These are phyloP conservation scores for Chlorophyllum brunneum DNA, from an alignment of 768 basidiomycete species.

Conservation along the genomic window DNA sequence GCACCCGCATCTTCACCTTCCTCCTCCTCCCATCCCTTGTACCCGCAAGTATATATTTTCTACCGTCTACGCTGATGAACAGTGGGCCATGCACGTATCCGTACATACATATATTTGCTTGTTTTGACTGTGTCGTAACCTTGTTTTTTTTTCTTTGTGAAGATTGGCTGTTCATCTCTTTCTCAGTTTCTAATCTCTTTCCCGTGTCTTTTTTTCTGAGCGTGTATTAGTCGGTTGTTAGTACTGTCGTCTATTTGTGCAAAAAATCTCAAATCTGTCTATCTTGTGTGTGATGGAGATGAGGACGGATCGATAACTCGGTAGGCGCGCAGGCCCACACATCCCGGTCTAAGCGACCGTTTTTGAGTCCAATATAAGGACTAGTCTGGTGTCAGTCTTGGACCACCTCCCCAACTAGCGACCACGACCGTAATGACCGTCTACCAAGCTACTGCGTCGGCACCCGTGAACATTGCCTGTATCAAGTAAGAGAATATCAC, in stretches of 20 bases:
- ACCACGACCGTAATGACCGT: constrained; percentile 25
- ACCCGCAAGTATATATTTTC: constrained; percentile 14
- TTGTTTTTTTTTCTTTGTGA: constrained; percentile 17
- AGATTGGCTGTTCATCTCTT: constrained; percentile 13
- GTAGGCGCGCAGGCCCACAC: not conserved
- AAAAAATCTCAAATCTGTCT: constrained; percentile 13
- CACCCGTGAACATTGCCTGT: constrained; percentile 96
- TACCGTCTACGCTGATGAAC: constrained; percentile 9
- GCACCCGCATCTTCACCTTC: constrained; percentile 6
- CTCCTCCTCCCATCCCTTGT: constrained; percentile 8
- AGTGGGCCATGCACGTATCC: constrained; percentile 12
- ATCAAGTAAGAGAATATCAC: constrained; percentile 75
- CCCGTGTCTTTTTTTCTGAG: constrained; percentile 12
- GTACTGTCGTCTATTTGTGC: constrained; percentile 11
- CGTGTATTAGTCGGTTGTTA: constrained; percentile 12
- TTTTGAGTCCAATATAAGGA: not conserved
- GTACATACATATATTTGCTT: constrained; percentile 15
- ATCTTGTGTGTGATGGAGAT: constrained; percentile 9
- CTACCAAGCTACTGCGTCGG: constrained; percentile 85
- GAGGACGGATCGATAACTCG: constrained; percentile 1
- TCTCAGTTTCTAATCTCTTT: constrained; percentile 15
- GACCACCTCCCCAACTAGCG: not conserved
- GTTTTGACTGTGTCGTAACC: constrained; percentile 13
- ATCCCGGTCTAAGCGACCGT: constrained; percentile 3
- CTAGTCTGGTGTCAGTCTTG: not conserved